Conservation (phyloP, 2,329 filamentous ascomycete genomes). For the Cadophora malorum region DNA sequence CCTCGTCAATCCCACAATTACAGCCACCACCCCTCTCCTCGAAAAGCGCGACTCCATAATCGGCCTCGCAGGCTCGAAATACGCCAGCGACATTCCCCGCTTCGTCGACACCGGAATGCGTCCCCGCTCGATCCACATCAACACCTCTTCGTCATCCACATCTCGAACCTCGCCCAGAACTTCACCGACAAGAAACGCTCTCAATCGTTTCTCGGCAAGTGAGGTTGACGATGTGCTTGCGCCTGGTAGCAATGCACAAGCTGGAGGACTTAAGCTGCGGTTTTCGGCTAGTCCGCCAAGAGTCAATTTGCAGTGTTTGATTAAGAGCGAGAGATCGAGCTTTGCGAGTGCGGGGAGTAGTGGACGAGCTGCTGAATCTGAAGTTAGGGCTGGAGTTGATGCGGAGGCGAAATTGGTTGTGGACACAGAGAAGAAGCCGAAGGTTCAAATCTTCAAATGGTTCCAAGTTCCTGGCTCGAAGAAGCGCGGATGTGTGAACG, state of each 20-base stretch:
- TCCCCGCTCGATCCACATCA: constrained; percentile 1
- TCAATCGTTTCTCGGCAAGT: not conserved
- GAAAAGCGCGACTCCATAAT: constrained; percentile 11
- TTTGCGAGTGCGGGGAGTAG: not conserved
- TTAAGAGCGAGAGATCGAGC: constrained; percentile 14
- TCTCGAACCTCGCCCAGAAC: not conserved
- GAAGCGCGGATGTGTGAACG: not conserved
- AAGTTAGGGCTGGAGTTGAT: not conserved
- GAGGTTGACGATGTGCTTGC: not conserved
- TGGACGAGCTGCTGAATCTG: not conserved
- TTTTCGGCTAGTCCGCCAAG: constrained; percentile 19
- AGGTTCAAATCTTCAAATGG: not conserved
- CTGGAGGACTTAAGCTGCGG: not conserved
- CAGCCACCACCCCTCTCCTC: not conserved
- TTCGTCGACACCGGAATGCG: constrained; percentile 12
- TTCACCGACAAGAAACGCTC: not conserved
- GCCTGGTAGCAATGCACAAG: not conserved
- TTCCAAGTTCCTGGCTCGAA: not conserved
- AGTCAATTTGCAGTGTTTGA: constrained; percentile 16
- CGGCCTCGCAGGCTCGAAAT: constrained; percentile 32
- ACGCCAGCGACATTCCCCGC: constrained; percentile 17
- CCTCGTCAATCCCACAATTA: not conserved
- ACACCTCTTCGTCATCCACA: not conserved
- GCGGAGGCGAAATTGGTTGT: not conserved
- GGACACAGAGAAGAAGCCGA: not conserved